Percentiles rank a stretch among this genome's conserved stretches.
Evolutionary conservation across 208 protist genomes (phyloP).

Genomic region (Trypanosoma brucei): DNA sequence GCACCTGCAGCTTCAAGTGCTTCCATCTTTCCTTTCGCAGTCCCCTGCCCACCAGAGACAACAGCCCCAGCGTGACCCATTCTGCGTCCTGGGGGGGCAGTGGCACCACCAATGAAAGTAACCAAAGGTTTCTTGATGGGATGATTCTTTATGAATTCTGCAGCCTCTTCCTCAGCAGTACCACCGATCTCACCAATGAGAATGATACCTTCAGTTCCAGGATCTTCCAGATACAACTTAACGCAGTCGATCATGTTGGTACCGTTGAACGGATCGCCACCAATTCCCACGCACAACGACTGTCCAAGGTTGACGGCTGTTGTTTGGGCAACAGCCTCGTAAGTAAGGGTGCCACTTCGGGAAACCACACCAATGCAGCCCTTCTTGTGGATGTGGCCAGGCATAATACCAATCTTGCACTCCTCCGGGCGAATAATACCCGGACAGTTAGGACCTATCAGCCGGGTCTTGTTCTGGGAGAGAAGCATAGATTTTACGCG

Average conservation of each 20-base stretch:
- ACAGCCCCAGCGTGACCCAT: slow-evolving; percentile 99
- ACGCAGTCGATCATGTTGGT: slow-evolving; percentile 99
- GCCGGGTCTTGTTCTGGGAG: slow-evolving; percentile 90
- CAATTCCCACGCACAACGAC: slow-evolving; percentile 97
- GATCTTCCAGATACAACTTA: slow-evolving; percentile 95
- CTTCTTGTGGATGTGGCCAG: slow-evolving; percentile 97
- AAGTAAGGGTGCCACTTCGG: slow-evolving; percentile 98
- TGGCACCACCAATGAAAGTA: slow-evolving; percentile 97
- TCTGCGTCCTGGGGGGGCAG: slow-evolving; percentile 95
- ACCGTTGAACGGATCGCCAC: slow-evolving; percentile 99
- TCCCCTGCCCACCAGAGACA: slow-evolving; percentile 93
- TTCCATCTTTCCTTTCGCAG: slow-evolving; percentile 95
- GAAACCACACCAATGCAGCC: slow-evolving; percentile 99
- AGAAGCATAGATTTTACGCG: slow-evolving; percentile 92
- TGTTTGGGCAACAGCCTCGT: slow-evolving; percentile 99
- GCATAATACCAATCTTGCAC: slow-evolving; percentile 99
- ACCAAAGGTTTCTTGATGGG: slow-evolving; percentile 96
- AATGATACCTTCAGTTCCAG: slow-evolving; percentile 97
- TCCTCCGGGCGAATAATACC: slow-evolving; percentile 97
- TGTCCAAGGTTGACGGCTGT: slow-evolving; percentile 94
- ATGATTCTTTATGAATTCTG: slow-evolving; percentile 95
- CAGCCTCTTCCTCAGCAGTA: slow-evolving; percentile 97
- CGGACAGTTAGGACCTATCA: slow-evolving; percentile 99
- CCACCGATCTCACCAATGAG: slow-evolving; percentile 99
- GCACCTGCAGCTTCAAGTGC: slow-evolving; percentile 90